Percentiles rank a stretch among this genome's conserved stretches.
phyloP scores from a whole-genome alignment of 2,329 filamentous ascomycete species.

The Ophiostoma quercus region DNA sequence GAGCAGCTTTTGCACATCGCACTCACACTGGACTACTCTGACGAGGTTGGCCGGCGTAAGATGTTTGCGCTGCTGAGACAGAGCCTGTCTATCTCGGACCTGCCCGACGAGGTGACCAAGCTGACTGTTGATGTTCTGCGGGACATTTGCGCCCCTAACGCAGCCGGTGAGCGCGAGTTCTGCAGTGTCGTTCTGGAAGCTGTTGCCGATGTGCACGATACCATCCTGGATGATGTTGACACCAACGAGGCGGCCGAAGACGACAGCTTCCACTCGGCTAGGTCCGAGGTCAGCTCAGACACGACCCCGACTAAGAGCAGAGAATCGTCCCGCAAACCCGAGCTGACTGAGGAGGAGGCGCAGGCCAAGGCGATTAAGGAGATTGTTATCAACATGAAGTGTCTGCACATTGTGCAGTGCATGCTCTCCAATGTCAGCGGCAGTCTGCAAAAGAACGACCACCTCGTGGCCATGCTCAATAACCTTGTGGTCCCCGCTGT shows the following conservation, averaged over 20 bases:
- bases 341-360: slow-evolving; percentile 59
- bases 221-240: slow-evolving; percentile 65
- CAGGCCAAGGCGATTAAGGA: slow-evolving; percentile 75
- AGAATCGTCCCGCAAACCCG: slow-evolving; percentile 34
- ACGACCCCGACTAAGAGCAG: slow-evolving; percentile 48
- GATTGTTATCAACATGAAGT: slow-evolving; percentile 97
- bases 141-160: slow-evolving; percentile 71
- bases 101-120: slow-evolving; percentile 89
- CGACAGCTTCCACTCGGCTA: slow-evolving; percentile 90
- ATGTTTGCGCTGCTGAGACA: slow-evolving; percentile 92
- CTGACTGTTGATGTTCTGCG: slow-evolving; percentile 77
- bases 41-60: slow-evolving; percentile 89
- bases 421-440: slow-evolving; percentile 92
- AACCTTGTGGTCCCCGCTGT: slow-evolving; percentile 94
- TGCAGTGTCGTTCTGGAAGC: slow-evolving; percentile 84
- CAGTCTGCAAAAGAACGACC: slow-evolving; percentile 79
- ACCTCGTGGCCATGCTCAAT: slow-evolving; percentile 96
- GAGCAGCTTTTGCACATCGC: slow-evolving; percentile 93
- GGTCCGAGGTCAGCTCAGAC: slow-evolving; percentile 71
- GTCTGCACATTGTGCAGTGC: slow-evolving; percentile 92
- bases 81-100: slow-evolving; percentile 74
- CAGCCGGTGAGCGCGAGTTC: slow-evolving; percentile 73
- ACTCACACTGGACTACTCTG: slow-evolving; percentile 89
- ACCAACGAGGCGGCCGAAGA: slow-evolving; percentile 54
- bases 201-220: slow-evolving; percentile 93